Conservation (phyloP, 192 early-diverging fungal species). For the Rhizophagus sp. region DNA sequence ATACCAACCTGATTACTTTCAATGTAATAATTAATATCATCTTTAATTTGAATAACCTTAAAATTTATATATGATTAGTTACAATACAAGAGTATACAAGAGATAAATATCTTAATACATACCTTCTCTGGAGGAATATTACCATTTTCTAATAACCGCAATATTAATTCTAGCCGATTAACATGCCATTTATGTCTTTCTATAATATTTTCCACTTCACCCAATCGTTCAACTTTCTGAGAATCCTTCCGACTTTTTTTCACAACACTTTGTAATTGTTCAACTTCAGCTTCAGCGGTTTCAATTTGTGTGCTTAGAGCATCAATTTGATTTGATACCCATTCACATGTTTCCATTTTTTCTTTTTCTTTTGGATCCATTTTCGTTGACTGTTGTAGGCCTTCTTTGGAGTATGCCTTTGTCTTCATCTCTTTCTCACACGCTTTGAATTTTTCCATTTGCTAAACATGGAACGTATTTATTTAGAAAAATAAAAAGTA, state of each 20-base stretch:
- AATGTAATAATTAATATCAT: conserved; percentile 92
- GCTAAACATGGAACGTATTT: conserved; percentile 45
- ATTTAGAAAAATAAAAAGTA: not conserved
- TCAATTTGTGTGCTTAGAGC: conserved; percentile 88
- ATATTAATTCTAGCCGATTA: conserved; percentile 85
- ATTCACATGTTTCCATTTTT: conserved; percentile 82
- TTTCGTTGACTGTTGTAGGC: conserved; percentile 73
- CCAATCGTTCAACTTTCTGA: conserved; percentile 71
- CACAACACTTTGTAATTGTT: conserved; percentile 63
- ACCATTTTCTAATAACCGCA: conserved; percentile 92
- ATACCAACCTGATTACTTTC: conserved; percentile 71
- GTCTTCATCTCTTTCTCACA: conserved; percentile 99
- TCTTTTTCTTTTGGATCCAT: conserved; percentile 95
- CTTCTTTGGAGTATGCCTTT: conserved; percentile 98
- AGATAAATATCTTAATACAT: conserved; percentile 13
- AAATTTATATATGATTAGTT: not conserved
- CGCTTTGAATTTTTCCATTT: conserved; percentile 99
- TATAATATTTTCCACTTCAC: conserved; percentile 69
- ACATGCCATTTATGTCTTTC: conserved; percentile 94
- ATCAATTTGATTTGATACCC: conserved; percentile 84
- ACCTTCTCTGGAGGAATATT: conserved; percentile 85
- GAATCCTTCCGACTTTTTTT: conserved; percentile 83
- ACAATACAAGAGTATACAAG: conserved; percentile 16
- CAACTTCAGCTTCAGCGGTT: conserved; percentile 87
- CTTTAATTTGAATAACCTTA: conserved; percentile 78